phyloP scores from a whole-genome alignment of 2,329 filamentous ascomycete genomes.

The Decorospora gaudefroyi region DNA sequence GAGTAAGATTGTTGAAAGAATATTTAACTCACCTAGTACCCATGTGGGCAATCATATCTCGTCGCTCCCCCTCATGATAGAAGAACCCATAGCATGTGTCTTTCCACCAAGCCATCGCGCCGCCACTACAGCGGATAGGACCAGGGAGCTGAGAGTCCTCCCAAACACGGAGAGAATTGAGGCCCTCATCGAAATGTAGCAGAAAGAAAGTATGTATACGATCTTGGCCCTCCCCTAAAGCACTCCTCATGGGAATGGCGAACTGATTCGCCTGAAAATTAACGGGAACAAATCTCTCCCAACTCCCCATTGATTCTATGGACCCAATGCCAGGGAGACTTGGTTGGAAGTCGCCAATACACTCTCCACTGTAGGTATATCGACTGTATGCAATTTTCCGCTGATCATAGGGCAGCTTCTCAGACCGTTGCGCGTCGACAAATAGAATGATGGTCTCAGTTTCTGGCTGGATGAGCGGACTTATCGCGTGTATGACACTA shows the following conservation, averaged over 20 bases:
- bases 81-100: conserved; percentile 13
- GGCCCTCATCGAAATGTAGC: conserved; percentile 23
- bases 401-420: neutral
- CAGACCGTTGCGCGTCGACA: neutral
- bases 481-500: neutral
- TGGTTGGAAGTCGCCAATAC: neutral
- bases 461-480: conserved; percentile 18
- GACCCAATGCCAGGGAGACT: neutral
- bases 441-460: conserved; percentile 20
- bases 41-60: conserved; percentile 4
- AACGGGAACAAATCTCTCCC: conserved; percentile 13
- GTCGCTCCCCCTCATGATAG: neutral
- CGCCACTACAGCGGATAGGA: neutral
- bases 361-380: conserved; percentile 22
- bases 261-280: conserved; percentile 5
- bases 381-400: conserved; percentile 3
- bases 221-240: neutral
- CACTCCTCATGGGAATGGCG: neutral
- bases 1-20: no score
- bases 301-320: no score
- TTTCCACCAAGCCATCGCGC: conserved; percentile 23
- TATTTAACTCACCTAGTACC: conserved; percentile 1
- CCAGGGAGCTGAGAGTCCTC: neutral
- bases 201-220: neutral
- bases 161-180: conserved; percentile 11